Evolutionary conservation across 2,329 filamentous ascomycete species (phyloP), one percentile per base, ranked within the genome.

Genomic region (Pseudogymnoascus sp.): DNA sequence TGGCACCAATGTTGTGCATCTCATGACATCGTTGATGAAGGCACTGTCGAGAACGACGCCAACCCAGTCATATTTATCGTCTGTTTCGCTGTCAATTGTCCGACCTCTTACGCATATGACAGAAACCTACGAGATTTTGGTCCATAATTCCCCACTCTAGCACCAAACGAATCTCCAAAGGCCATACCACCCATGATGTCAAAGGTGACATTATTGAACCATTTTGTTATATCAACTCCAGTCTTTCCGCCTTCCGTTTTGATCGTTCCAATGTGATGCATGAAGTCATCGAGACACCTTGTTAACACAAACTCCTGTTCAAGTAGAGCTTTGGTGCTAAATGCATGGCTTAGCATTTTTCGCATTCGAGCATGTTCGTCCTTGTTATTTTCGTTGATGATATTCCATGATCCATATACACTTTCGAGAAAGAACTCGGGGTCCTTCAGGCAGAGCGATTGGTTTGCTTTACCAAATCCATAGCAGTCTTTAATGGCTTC

Each of bases 401-500:
- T 65, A 23, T 65, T 65, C 64, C 63, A 64, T 6, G 64, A 65
- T 28, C 63, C 61, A 21, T 65, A 61, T 10, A 65, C 64, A 45
- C 64, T 63, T 9, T 63, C 61, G 6, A 63, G 64, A 56, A 65
- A 65, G 45, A 65, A 65, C 15, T 61, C 57, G 1, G 64, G 64
- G 30, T 65, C 63, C 41, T 65, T 64, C n/a, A 59, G 38, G 57
- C 64, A 63, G 2, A 59, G 59, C 6, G 64, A 62, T 5, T 62
- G 60, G 12, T 59, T 60, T 9, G 61, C 59, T 15, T 81, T 73
- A 35, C 76, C 76, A 75, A 84, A 83, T 65, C 82, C 82, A 73
- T 85, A 84, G 64, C 86, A 84, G 34, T 83, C 57, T 48, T 65
- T 65, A 61, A 88, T 76, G 1, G 86, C 85, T 15, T 79, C 78